phyloP scores from a whole-genome alignment of 2,329 filamentous ascomycete genomes.

The Calonectria pseudoturangicola region DNA sequence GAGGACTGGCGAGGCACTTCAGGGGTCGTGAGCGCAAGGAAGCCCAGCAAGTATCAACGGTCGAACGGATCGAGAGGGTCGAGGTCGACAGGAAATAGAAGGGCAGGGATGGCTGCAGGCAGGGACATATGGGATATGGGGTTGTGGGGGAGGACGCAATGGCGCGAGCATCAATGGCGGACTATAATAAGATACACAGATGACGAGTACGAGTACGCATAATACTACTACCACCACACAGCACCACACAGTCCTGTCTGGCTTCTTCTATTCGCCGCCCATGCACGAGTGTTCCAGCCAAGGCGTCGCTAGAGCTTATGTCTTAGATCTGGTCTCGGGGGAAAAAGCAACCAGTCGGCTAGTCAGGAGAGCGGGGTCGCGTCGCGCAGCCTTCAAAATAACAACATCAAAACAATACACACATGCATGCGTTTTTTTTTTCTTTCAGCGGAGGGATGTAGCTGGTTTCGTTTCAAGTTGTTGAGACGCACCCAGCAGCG shows the following conservation, averaged over 20 bases:
- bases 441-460: not conserved
- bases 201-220: conserved; percentile 27
- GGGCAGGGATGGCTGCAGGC: not conserved
- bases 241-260: not conserved
- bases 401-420: conserved; percentile 19
- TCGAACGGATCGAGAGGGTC: conserved; percentile 39
- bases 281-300: conserved; percentile 9
- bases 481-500: not conserved
- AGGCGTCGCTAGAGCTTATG: conserved; percentile 18
- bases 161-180: conserved; percentile 8
- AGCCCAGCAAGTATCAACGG: conserved; percentile 58
- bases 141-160: not conserved
- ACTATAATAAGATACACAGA: conserved; percentile 20
- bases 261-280: not conserved
- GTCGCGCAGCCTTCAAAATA: conserved; percentile 17
- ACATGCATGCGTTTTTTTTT: conserved; percentile 1
- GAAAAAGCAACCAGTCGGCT: conserved; percentile 17
- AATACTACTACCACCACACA: conserved; percentile 13
- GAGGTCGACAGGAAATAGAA: conserved; percentile 59
- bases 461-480: conserved; percentile 18
- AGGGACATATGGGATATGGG: not conserved
- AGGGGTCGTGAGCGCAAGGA: conserved; percentile 67
- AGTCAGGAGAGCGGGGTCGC: conserved; percentile 13
- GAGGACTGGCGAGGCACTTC: conserved; percentile 57
- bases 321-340: conserved; percentile 26